Evolutionary conservation across 2,329 filamentous ascomycete species (phyloP).

Genomic region (Malbranchea cinnamomea): DNA sequence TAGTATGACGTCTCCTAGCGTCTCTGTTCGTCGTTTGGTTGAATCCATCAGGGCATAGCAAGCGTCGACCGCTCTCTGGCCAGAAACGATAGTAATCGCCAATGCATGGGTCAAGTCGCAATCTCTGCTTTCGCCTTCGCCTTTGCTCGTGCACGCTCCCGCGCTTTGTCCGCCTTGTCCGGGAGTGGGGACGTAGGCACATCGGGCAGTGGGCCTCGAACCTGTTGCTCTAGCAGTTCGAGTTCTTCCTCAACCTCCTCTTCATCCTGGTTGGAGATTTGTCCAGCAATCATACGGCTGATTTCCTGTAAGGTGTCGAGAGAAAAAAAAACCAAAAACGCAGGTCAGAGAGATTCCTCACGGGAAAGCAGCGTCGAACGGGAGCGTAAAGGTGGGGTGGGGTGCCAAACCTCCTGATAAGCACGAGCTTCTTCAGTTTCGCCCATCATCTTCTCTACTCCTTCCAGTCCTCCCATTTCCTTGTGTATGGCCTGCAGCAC

Average conservation of each 20-base stretch:
- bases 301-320: conserved; percentile 50
- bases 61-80: conserved; percentile 2
- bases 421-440: conserved; percentile 80
- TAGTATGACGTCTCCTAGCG: too few relatives aligned
- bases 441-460: conserved; percentile 88
- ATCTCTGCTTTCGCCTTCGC: conserved; percentile 15
- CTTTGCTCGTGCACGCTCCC: conserved; percentile 20
- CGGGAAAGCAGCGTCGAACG: background rate
- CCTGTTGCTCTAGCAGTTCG: conserved; percentile 58
- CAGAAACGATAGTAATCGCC: background rate
- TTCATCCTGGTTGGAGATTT: conserved; percentile 87
- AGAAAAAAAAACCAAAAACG: background rate
- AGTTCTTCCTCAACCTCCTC: conserved; percentile 96
- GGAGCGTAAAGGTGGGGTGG: background rate
- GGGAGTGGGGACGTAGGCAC: conserved; percentile 21
- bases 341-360: background rate
- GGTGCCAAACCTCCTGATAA: conserved; percentile 58
- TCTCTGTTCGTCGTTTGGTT: too few relatives aligned
- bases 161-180: conserved; percentile 17
- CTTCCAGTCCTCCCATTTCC: conserved; percentile 90
- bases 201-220: conserved; percentile 27
- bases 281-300: conserved; percentile 74
- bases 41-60: too few relatives aligned
- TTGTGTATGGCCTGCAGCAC: conserved; percentile 83
- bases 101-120: too few relatives aligned